Evolutionary conservation across 106 monocot genomes (phyloP), one percentile per base, ranked within the genome.

Genomic region (Ottelia alismoides): DNA sequence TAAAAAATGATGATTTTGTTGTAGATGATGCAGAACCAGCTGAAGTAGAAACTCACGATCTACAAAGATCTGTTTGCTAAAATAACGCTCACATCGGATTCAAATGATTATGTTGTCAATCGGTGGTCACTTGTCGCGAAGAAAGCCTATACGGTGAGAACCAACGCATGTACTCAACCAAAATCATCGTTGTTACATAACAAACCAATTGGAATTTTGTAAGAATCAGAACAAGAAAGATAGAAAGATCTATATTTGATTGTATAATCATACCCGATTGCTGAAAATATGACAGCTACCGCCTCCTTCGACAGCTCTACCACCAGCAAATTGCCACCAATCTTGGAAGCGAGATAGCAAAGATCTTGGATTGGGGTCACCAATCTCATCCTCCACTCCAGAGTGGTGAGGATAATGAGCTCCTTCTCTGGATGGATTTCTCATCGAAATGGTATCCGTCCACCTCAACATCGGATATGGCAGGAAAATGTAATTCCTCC

Each of bases 341-440:
- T n/a, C n/a, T n/a, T n/a, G n/a, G n/a, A n/a, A n/a, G n/a, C n/a
- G n/a, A n/a, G n/a, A n/a, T n/a, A n/a, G n/a, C n/a, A n/a, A n/a
- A n/a, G n/a, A n/a, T n/a, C n/a, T n/a, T n/a, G n/a, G n/a, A n/a
- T n/a, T n/a, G n/a, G n/a, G n/a, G n/a, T n/a, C n/a, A n/a, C n/a
- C n/a, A n/a, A n/a, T n/a, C n/a, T n/a, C n/a, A 88, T 73, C 32
- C 73, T 35, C 88, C 83, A 83, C 32, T 74, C 70, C 53, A 88
- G 49, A 31, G 88, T 76, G 43, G 25, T 62, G 53, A 88, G 46
- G 17, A 88, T 71, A 11, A 88, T 55, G 11, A 88, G 76, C 71
- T 88, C 88, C 88, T 88, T 49, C 76, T 63, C 60, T 52, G 76
- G 3, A 79, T 77, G 17, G 61, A n/a, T 16, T 60, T 12, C 44